Percentiles rank a stretch among this genome's conserved stretches.
Conservation (phyloP, 2,329 filamentous ascomycete species). For the Fusarium nanum region DNA sequence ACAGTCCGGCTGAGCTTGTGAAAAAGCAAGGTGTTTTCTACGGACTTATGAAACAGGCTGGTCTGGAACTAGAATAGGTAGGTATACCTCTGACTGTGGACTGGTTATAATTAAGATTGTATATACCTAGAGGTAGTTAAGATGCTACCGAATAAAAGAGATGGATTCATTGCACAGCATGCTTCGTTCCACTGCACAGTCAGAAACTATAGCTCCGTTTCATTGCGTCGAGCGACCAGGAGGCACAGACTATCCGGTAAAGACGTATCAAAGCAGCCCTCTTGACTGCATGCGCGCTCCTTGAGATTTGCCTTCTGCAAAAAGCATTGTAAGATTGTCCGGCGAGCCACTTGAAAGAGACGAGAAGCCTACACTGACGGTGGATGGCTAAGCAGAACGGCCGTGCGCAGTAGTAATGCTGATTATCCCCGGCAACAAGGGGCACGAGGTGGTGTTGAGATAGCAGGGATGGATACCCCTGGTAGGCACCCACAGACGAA, state of each 20-base stretch:
- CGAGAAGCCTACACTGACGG: conserved; percentile 24
- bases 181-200: background rate
- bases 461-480: conserved; percentile 21
- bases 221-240: conserved; percentile 12
- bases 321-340: conserved; percentile 3
- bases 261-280: background rate
- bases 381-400: conserved; percentile 13
- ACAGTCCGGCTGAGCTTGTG: conserved; percentile 83
- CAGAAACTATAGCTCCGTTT: background rate
- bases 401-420: conserved; percentile 21
- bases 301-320: background rate
- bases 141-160: conserved; percentile 12
- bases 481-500: conserved; percentile 16
- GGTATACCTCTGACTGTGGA: background rate
- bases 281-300: background rate
- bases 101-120: conserved; percentile 21
- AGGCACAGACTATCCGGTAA: conserved; percentile 4
- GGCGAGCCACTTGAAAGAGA: conserved; percentile 19
- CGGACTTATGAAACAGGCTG: conserved; percentile 90
- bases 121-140: conserved; percentile 11
- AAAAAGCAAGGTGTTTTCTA: conserved; percentile 83
- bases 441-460: conserved; percentile 24
- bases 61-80: conserved; percentile 66
- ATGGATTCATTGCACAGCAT: conserved; percentile 16
- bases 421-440: conserved; percentile 38